Evolutionary conservation across 257 asterid genomes (phyloP).

Genomic region (Solanum chmielewskii): DNA sequence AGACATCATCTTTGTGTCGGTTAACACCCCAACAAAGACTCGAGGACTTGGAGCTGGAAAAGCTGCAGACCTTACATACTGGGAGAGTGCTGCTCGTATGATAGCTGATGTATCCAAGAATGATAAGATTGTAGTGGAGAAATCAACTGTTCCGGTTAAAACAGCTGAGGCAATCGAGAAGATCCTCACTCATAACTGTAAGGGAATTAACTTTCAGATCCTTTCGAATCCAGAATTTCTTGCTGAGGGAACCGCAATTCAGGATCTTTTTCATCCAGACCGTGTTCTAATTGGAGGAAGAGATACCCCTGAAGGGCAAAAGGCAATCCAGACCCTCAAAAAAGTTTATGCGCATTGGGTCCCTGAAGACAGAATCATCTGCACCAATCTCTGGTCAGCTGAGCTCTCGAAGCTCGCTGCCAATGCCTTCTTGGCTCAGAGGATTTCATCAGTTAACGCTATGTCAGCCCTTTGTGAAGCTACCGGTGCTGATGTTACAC

Average conservation of each 20-base stretch:
- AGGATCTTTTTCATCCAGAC: constrained; percentile 43
- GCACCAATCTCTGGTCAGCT: constrained; percentile 54
- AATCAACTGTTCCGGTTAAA: constrained; percentile 56
- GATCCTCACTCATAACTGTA: constrained; percentile 46
- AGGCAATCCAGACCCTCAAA: constrained; percentile 35
- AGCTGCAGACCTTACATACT: constrained; percentile 51
- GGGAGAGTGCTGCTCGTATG: constrained; percentile 64
- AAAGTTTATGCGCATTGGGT: constrained; percentile 54
- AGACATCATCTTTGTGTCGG: constrained; percentile 48
- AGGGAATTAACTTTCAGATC: constrained; percentile 40
- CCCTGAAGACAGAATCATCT: constrained; percentile 38
- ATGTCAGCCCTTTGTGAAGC: constrained; percentile 40
- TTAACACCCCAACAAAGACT: constrained; percentile 52
- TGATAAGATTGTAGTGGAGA: constrained; percentile 51
- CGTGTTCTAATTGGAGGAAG: constrained; percentile 56
- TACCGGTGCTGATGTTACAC: constrained; percentile 33
- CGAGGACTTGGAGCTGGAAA: constrained; percentile 61
- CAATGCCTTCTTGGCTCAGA: constrained; percentile 58
- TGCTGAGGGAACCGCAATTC: constrained; percentile 56
- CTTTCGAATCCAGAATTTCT: constrained; percentile 54
- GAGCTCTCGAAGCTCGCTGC: constrained; percentile 70
- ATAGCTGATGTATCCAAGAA: constrained; percentile 53
- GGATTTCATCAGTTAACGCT: constrained; percentile 45
- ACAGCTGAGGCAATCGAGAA: constrained; percentile 63
- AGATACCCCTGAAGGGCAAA: constrained; percentile 34